Base-by-base conservation (phyloP, 371 early-diverging fungal genomes). In the Lichtheimia corymbifera region DNA sequence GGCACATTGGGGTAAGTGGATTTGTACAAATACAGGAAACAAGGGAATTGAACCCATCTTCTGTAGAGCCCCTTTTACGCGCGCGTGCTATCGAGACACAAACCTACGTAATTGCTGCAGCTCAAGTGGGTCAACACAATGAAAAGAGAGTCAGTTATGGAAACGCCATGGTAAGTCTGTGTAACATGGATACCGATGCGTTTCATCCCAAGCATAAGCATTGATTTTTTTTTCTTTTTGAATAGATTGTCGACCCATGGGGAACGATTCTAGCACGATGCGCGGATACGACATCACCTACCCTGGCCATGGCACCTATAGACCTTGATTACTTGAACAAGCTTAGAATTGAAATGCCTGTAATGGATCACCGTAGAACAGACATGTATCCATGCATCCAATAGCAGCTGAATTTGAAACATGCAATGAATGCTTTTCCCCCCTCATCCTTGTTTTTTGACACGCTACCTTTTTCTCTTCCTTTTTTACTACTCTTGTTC, bases 61-160 rank as follows among this genome's bases (percentile, higher is more conserved):
- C 5, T 40, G 35, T 59, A 86, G 91, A 93, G 65, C 59, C 85
- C 0, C 81, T 95, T 20, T 70, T 95, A 45, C 80, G 92, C 9
- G 90, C 93, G 7, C 80, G 95, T 50, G 95, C 95, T 0, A 93
- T 95, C 49, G 95, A 95, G 64, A 93, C 89, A 2, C 95, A 95
- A 66, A 68, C 74, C 4, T 85, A 72, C 64, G 84, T 81, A 0
- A 72, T 91, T 53, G 93, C 91, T 0, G 82, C 93, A 15, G 92
- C 91, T 3, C 95, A 93, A 53, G 76, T 81, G 5, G 95, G 95
- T 9, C 80, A 84, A 59, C 94, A 94, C 60, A 89, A 88, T 63
- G 72, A 80, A 15, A 90, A 84, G 25, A 82, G 94, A 41, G 64
- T 67, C 17, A 91, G 90, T 62, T 94, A 84, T 64, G 95, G 95